Conservation (phyloP, 164 flowering plant genomes). For the Cinnamomum chago region DNA sequence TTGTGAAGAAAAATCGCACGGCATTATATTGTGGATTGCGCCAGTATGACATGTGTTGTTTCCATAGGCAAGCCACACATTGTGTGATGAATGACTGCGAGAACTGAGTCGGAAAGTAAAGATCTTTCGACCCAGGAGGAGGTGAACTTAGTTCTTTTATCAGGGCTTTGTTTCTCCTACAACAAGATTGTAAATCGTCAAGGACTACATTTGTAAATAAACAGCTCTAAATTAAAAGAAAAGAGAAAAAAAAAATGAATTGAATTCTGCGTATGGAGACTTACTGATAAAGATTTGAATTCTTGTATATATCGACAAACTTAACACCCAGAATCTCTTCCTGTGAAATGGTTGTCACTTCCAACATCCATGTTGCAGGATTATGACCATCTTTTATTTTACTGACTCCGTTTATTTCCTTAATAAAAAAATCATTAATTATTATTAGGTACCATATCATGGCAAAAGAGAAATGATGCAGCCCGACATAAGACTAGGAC, state of each 20-base stretch:
- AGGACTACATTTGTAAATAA: not conserved
- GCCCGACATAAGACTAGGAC: too few relatives aligned
- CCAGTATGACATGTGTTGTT: slow-evolving; percentile 50
- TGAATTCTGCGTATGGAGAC: not conserved
- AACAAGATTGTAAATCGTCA: not conserved
- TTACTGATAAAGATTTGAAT: slow-evolving; percentile 31
- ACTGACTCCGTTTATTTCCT: slow-evolving; percentile 34
- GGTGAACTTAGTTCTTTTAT: slow-evolving; percentile 40
- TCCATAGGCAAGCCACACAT: slow-evolving; percentile 56
- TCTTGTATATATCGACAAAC: slow-evolving; percentile 29
- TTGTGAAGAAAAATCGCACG: slow-evolving; percentile 44
- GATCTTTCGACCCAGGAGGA: slow-evolving; percentile 38
- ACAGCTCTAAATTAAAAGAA: not conserved
- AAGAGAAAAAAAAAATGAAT: not conserved
- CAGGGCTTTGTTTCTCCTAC: slow-evolving; percentile 52
- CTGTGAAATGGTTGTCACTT: slow-evolving; percentile 33
- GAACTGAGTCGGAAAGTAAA: slow-evolving; percentile 37
- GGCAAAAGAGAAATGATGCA: not conserved
- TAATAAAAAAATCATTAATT: slow-evolving; percentile 3
- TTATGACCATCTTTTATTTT: slow-evolving; percentile 39
- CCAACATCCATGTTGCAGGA: slow-evolving; percentile 54
- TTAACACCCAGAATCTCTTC: slow-evolving; percentile 29
- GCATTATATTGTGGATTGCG: slow-evolving; percentile 51
- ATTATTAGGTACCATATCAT: not conserved
- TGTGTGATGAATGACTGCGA: slow-evolving; percentile 45